Base-by-base conservation (phyloP, 768 basidiomycete genomes). In the Xerocomellus intermedius region DNA sequence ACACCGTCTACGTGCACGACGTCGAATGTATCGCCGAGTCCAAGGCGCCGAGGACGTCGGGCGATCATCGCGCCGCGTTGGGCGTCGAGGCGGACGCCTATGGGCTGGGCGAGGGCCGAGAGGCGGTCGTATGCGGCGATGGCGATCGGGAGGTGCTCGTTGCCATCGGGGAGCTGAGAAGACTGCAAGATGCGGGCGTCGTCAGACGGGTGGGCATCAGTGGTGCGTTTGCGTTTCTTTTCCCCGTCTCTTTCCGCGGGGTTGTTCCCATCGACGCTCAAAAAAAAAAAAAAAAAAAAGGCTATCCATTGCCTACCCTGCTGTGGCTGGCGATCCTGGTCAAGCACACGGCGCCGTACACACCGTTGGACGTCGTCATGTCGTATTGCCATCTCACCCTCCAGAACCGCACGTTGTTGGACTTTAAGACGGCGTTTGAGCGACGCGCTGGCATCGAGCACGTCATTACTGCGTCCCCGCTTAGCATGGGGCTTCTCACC, bases 1-100 rank as follows among this genome's bases (percentile, higher is more conserved):
- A 95, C 60, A 75, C 77, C 0, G 89, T 93, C 1, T 93, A 89
- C 65, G 72, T 93, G 30, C 93, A 95, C 64, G 93, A 95, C 66
- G 81, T 89, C 45, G 93, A 94, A 74, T 91, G 84, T 59, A 81
- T 94, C 13, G 79, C 79, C 38, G 78, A 82, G 3, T 68, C 73
- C 36, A 74, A 85, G 39, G 63, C 74, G 28, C 80, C 85, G 2
- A 74, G 74, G 42, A 65, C 67, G 26, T 77, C 74, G 17, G 89
- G 89, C 4, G 77, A 84, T 57, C 85, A 86, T 62, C 64, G 72
- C 1, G 56, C 68, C 1, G 88, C 89, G 8, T 69, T 93, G 19
- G 69, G 65, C 10, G 74, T 69, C 2, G 82, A 87, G 35, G 76
- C 76, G 16, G 77, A 63, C 8, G 78, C 74, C 10, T 95, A 91